These are phyloP conservation scores for Cystobasidiaceae sp. DNA, from an alignment of 1,284 basidiomycete species.

Conservation along the genomic window DNA sequence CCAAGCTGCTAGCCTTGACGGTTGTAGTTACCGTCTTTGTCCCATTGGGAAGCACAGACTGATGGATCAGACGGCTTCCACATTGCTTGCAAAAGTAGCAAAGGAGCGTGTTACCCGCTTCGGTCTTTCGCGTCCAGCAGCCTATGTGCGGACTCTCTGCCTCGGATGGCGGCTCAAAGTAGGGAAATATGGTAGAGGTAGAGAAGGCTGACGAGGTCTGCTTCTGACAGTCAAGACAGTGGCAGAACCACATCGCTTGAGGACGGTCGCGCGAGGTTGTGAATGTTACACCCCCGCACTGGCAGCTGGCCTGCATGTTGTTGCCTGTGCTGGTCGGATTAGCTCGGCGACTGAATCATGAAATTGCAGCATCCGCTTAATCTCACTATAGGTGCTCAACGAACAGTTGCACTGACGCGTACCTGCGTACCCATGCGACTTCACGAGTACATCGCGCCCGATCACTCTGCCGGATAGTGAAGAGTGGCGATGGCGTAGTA, in stretches of 20 bases:
- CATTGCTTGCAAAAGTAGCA: constrained; percentile 13
- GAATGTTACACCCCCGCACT: constrained; percentile 7
- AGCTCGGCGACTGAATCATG: background rate
- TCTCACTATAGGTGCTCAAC: no score
- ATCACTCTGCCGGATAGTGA: no score
- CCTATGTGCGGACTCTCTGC: background rate
- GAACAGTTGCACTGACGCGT: no score
- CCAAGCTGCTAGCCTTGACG: background rate
- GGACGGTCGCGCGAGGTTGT: background rate
- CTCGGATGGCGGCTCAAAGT: background rate
- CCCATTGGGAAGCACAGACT: background rate
- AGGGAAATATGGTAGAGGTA: background rate
- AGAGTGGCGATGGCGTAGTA: no score
- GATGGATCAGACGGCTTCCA: constrained; percentile 10
- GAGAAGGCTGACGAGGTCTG: background rate
- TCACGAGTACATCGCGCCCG: no score
- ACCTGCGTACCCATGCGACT: no score
- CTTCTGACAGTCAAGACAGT: constrained; percentile 17
- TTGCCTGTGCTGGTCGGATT: background rate
- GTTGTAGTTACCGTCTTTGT: background rate
- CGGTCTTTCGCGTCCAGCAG: background rate
- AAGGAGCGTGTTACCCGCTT: background rate
- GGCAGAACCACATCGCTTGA: constrained; percentile 6
- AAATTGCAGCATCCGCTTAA: no score
- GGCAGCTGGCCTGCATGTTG: constrained; percentile 3